phyloP scores from a whole-genome alignment of 129 eudicot genomes.

The Pittosporum tobira region DNA sequence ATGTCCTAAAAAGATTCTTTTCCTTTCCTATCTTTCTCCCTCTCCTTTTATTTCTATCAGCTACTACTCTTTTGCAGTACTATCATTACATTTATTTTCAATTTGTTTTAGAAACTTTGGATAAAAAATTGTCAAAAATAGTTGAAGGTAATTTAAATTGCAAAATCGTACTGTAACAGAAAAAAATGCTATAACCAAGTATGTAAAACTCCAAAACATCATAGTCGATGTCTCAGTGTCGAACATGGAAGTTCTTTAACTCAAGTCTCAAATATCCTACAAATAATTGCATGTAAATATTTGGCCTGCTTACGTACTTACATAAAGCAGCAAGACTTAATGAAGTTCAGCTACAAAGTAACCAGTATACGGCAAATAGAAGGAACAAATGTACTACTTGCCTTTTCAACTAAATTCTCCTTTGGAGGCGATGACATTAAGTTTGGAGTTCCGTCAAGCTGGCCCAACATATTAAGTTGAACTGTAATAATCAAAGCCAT shows the following conservation, averaged over 20 bases:
- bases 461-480: conserved; percentile 24
- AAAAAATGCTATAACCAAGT: not conserved
- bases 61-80: too few species aligned
- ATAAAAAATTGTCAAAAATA: too few species aligned
- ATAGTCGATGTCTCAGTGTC: not conserved
- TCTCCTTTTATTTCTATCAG: too few species aligned
- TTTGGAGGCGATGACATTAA: conserved; percentile 47
- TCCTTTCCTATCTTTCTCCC: too few species aligned
- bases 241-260: not conserved
- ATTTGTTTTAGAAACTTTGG: too few species aligned
- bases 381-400: conserved; percentile 17
- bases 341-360: not conserved
- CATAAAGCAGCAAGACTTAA: not conserved
- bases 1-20: too few species aligned
- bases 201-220: not conserved
- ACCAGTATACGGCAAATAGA: not conserved
- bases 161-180: too few species aligned
- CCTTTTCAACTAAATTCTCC: conserved; percentile 61
- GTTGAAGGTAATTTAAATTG: too few species aligned
- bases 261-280: not conserved
- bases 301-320: not conserved
- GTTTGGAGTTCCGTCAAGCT: conserved; percentile 31
- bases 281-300: not conserved
- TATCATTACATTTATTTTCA: too few species aligned
- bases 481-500: conserved; percentile 31